These are phyloP conservation scores for Halophytophthora batemanensis DNA, from an alignment of 352 stramenopile genomes.

Conservation along the genomic window DNA sequence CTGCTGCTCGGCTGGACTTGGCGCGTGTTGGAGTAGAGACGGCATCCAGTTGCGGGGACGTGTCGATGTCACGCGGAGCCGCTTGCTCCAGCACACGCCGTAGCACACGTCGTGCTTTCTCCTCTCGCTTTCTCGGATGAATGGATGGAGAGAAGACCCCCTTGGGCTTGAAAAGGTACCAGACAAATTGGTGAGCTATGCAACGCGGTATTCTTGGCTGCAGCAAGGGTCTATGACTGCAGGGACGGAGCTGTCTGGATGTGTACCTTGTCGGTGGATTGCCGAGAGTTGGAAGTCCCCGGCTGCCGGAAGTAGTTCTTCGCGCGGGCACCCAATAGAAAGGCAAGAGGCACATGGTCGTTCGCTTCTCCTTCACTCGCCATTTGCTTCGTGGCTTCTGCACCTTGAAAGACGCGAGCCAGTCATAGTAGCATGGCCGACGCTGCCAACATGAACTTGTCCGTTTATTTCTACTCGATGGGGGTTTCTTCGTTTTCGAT, in stretches of 20 bases:
- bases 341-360: slow-evolving; percentile 65
- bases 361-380: slow-evolving; percentile 21
- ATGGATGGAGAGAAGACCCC: slow-evolving; percentile 12
- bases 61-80: slow-evolving; percentile 2
- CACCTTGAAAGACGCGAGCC: no score
- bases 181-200: background rate
- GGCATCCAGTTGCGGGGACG: background rate
- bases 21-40: background rate
- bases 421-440: background rate
- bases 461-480: slow-evolving; percentile 15
- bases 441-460: background rate
- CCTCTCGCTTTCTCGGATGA: slow-evolving; percentile 32
- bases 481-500: slow-evolving; percentile 15
- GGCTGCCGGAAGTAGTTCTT: slow-evolving; percentile 31
- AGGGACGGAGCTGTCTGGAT: background rate
- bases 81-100: slow-evolving; percentile 24
- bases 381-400: slow-evolving; percentile 5
- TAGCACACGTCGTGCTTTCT: slow-evolving; percentile 35
- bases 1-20: background rate
- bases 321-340: slow-evolving; percentile 51
- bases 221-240: background rate
- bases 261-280: background rate
- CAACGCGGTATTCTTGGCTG: background rate
- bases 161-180: slow-evolving; percentile 3
- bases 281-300: background rate